Evolutionary conservation across 2,329 filamentous ascomycete genomes (phyloP), one percentile per base, ranked within the genome.

Genomic region (Akanthomyces lecanii): DNA sequence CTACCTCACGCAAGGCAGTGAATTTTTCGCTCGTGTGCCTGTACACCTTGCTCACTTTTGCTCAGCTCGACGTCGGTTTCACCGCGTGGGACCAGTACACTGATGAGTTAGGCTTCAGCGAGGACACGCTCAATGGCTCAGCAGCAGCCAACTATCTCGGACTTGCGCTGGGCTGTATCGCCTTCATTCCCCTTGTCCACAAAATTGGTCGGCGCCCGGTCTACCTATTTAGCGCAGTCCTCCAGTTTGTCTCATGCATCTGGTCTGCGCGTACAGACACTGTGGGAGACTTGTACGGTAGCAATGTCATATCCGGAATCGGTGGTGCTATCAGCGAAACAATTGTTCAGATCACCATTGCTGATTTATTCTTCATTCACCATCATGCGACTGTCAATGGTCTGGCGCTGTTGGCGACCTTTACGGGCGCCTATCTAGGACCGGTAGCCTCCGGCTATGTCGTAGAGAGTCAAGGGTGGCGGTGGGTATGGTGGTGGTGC

Each of bases 241-340:
- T 77, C 1, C 75, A 78, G 54, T 71, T 78, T 44, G 75, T 63
- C 0, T 77, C 64, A 0, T 62, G 64, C 11, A 66, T 69, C 25
- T 83, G 80, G 80, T 71, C 71, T 4, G 81, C 81, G 0, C 73
- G 71, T 21, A 75, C 78, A 45, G 65, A 76, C 33, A 80, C 70
- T 0, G 71, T 71, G 1, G 75, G 67, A 0, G 81, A 84, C 44
- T 69, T 80, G 53, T 76, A 79, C 68, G 68, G 74, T 0, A 72
- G 75, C 42, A 81, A 82, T 36, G 28, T 73, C 14, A 52, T 75
- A 0, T 69, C 71, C 12, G 74, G 77, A 0, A 58, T 77, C 16
- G 71, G 72, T 3, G 77, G 75, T 11, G 74, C 77, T 5, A 72
- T 76, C 5, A 75, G 75, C 44, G 76, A 79, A 62, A 71, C 73